Evolutionary conservation across 2,329 filamentous ascomycete genomes (phyloP).

Genomic region (Neofusicoccum umdonicola): DNA sequence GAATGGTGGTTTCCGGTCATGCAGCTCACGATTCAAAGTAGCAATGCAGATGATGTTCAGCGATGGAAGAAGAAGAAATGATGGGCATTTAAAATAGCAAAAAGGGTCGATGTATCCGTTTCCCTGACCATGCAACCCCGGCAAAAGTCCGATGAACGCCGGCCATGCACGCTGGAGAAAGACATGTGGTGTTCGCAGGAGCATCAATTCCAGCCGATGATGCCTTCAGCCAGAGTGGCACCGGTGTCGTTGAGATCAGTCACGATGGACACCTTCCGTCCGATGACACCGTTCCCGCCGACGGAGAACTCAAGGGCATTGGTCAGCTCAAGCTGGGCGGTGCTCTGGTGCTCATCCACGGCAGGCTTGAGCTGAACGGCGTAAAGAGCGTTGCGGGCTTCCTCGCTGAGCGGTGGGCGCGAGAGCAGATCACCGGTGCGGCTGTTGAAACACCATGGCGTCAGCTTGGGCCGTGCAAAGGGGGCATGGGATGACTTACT

Average conservation of each 20-base stretch:
- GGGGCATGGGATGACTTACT: background rate
- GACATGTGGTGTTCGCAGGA: too few species aligned
- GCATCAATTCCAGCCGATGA: slow-evolving; percentile 17
- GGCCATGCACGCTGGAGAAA: background rate
- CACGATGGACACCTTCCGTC: slow-evolving; percentile 14
- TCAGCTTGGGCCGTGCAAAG: background rate
- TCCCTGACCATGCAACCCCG: background rate
- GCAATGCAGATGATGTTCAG: background rate
- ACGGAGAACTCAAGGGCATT: slow-evolving; percentile 6
- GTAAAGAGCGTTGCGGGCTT: slow-evolving; percentile 10
- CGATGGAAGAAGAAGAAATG: background rate
- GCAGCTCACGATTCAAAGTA: too few species aligned
- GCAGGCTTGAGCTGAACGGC: slow-evolving; percentile 10
- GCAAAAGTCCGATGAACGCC: background rate
- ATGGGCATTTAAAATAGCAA: too few species aligned
- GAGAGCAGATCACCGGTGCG: slow-evolving; percentile 13
- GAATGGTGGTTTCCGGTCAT: too few species aligned
- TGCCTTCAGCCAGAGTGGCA: slow-evolving; percentile 9
- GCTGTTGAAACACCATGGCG: background rate
- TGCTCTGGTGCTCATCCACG: slow-evolving; percentile 8
- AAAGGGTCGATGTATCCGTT: too few species aligned
- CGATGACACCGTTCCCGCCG: slow-evolving; percentile 14
- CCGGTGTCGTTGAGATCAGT: background rate
- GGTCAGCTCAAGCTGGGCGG: slow-evolving; percentile 3
- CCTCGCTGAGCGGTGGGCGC: background rate